A percentile compares a stretch with the other conserved stretches of the same genome.
phyloP scores from a whole-genome alignment of 1,139 yeast species.

The Scheffersomyces quercinus region DNA sequence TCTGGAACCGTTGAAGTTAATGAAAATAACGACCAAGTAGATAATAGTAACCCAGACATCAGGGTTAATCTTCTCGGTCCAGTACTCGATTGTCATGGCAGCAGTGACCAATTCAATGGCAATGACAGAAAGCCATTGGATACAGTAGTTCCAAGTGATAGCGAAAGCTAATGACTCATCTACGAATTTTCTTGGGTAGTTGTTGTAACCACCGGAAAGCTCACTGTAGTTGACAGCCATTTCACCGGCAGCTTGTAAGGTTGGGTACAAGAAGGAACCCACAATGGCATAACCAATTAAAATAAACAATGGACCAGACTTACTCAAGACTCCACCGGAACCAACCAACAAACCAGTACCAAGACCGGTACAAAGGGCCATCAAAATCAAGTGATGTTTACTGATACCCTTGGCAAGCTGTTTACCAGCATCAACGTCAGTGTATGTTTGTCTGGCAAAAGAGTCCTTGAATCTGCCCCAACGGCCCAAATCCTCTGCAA shows the following conservation, averaged over 20 bases:
- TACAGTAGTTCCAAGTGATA: slow-evolving; percentile 44
- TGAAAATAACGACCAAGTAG: slow-evolving; percentile 21
- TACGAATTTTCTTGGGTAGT: slow-evolving; percentile 38
- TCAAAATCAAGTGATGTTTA: slow-evolving; percentile 35
- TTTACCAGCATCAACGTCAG: slow-evolving; percentile 25
- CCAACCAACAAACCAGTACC: slow-evolving; percentile 47
- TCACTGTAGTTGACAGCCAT: slow-evolving; percentile 41
- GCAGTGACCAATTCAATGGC: slow-evolving; percentile 45
- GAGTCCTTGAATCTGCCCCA: slow-evolving; percentile 32
- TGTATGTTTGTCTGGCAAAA: slow-evolving; percentile 25
- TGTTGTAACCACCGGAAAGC: slow-evolving; percentile 43
- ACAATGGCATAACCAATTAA: slow-evolving; percentile 39
- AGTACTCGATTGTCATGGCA: slow-evolving; percentile 35
- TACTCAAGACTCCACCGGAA: slow-evolving; percentile 31
- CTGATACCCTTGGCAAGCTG: slow-evolving; percentile 34
- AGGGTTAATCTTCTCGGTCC: slow-evolving; percentile 27
- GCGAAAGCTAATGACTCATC: slow-evolving; percentile 42
- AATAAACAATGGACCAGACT: slow-evolving; percentile 38
- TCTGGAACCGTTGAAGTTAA: slow-evolving; percentile 29
- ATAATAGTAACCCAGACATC: slow-evolving; percentile 33
- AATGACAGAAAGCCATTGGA: slow-evolving; percentile 43
- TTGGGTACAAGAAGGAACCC: slow-evolving; percentile 41
- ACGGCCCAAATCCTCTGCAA: slow-evolving; percentile 12
- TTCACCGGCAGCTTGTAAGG: slow-evolving; percentile 45
- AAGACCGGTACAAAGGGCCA: slow-evolving; percentile 42